phyloP scores from a whole-genome alignment of 305 asterid genomes.

The Fraxinus xanthoxyloides region DNA sequence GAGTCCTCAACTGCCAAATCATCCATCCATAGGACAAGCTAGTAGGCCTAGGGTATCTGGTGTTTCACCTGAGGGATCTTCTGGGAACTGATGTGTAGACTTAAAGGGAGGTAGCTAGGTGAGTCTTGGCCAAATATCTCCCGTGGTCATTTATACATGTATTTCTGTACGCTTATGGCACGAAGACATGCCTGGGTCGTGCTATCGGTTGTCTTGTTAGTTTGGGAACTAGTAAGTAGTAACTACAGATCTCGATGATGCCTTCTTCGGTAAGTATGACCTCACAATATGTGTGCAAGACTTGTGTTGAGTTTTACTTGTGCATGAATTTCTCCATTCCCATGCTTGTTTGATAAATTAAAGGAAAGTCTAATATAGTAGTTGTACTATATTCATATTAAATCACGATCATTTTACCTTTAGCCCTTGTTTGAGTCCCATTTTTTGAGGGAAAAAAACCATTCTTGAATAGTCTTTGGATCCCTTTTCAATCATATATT shows the following conservation, averaged over 20 bases:
- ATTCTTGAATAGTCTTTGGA: too few relatives aligned
- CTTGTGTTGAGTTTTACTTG: neutral
- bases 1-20: constrained; percentile 23
- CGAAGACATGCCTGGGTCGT: neutral
- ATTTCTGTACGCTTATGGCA: neutral
- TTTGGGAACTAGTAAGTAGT: neutral
- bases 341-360: neutral
- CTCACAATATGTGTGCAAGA: neutral
- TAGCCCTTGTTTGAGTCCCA: too few relatives aligned
- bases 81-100: constrained; percentile 13
- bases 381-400: neutral
- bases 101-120: neutral
- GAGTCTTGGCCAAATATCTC: neutral
- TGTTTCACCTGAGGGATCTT: constrained; percentile 18
- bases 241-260: neutral
- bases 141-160: neutral
- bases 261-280: neutral
- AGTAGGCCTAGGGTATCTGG: constrained; percentile 26
- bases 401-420: neutral
- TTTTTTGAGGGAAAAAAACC: too few relatives aligned
- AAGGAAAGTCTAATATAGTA: neutral
- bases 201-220: neutral
- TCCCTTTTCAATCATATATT: too few relatives aligned
- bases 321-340: neutral
- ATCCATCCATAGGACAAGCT: constrained; percentile 24